Conservation (phyloP, 1,139 yeast genomes). For the Scheffersomyces segobiensis region DNA sequence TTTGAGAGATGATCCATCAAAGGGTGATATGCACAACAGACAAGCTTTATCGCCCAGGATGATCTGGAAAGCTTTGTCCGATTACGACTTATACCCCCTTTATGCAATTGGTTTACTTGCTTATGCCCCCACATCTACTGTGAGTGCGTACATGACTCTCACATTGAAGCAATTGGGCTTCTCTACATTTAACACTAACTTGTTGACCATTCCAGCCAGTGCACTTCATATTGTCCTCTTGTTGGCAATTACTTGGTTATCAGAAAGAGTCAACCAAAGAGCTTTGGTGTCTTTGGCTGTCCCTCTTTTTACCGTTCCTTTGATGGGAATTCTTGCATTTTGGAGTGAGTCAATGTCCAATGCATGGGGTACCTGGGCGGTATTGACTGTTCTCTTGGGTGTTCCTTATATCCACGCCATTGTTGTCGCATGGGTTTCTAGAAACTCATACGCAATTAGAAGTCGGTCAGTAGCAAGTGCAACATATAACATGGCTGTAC, state of each 20-base stretch:
- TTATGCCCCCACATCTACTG: slow-evolving; percentile 14
- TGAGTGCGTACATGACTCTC: slow-evolving; percentile 14
- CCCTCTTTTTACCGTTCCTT: slow-evolving; percentile 11
- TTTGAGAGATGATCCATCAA: slow-evolving; percentile 32
- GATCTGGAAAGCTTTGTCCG: slow-evolving; percentile 19
- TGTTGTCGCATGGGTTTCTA: slow-evolving; percentile 16
- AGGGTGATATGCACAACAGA: slow-evolving; percentile 37
- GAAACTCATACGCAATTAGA: slow-evolving; percentile 17
- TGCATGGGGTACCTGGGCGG: slow-evolving; percentile 20
- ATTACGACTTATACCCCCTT: slow-evolving; percentile 26
- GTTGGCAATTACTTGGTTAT: slow-evolving; percentile 10
- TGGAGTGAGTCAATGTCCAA: slow-evolving; percentile 18
- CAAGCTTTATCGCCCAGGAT: slow-evolving; percentile 24
- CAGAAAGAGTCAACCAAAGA: slow-evolving; percentile 13
- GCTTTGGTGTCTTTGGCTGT: slow-evolving; percentile 11
- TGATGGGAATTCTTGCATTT: slow-evolving; percentile 14
- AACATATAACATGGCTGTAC: slow-evolving; percentile 16
- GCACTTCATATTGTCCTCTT: slow-evolving; percentile 14
- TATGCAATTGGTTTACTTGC: slow-evolving; percentile 18
- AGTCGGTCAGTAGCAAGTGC: slow-evolving; percentile 18
- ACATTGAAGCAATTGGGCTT: slow-evolving; percentile 18
- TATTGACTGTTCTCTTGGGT: slow-evolving; percentile 14
- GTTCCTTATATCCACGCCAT: slow-evolving; percentile 15
- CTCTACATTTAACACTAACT: slow-evolving; percentile 19
- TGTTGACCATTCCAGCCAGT: slow-evolving; percentile 19